These are phyloP conservation scores for Tardiomyces blankii DNA, from an alignment of 1,139 yeast genomes.

Conservation along the genomic window DNA sequence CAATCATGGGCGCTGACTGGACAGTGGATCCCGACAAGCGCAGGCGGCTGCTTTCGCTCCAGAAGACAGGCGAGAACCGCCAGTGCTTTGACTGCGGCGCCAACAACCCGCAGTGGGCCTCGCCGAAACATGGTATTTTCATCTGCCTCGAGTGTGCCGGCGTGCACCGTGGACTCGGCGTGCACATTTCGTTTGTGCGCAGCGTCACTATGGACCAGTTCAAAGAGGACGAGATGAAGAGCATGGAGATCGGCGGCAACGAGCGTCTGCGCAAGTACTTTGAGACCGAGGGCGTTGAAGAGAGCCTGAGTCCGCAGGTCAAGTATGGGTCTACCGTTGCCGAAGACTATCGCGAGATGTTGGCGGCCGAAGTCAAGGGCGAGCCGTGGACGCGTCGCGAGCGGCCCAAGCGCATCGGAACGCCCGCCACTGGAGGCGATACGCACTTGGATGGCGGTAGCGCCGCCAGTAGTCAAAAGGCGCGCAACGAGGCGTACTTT, in stretches of 20 bases:
- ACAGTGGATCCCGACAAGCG: slow-evolving; percentile 76
- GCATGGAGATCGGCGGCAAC: slow-evolving; percentile 96
- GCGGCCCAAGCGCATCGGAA: slow-evolving; percentile 14
- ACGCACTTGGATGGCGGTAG: neutral
- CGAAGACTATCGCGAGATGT: slow-evolving; percentile 80
- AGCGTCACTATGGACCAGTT: slow-evolving; percentile 92
- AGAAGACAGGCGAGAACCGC: slow-evolving; percentile 51
- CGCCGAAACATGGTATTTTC: slow-evolving; percentile 91
- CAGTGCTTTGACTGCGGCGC: slow-evolving; percentile 87
- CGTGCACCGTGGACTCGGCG: slow-evolving; percentile 92
- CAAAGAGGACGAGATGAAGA: slow-evolving; percentile 75
- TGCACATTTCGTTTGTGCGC: slow-evolving; percentile 89
- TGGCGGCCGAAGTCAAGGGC: slow-evolving; percentile 68
- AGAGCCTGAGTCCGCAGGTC: slow-evolving; percentile 46
- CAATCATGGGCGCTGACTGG: neutral
- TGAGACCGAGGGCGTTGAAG: slow-evolving; percentile 60
- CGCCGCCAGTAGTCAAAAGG: slow-evolving; percentile 33
- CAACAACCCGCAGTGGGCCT: slow-evolving; percentile 97
- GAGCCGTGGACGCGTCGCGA: slow-evolving; percentile 44
- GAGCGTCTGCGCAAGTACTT: slow-evolving; percentile 62
- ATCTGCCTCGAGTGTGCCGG: slow-evolving; percentile 94
- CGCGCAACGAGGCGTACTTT: slow-evolving; percentile 68
- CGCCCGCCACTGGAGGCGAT: slow-evolving; percentile 11
- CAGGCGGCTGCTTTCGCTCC: slow-evolving; percentile 67
- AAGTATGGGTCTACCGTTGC: slow-evolving; percentile 88